A percentile compares a stretch with the other conserved stretches of the same genome.
phyloP scores from a whole-genome alignment of 495 filamentous ascomycete genomes.

The Aspergillus mulundensis region DNA sequence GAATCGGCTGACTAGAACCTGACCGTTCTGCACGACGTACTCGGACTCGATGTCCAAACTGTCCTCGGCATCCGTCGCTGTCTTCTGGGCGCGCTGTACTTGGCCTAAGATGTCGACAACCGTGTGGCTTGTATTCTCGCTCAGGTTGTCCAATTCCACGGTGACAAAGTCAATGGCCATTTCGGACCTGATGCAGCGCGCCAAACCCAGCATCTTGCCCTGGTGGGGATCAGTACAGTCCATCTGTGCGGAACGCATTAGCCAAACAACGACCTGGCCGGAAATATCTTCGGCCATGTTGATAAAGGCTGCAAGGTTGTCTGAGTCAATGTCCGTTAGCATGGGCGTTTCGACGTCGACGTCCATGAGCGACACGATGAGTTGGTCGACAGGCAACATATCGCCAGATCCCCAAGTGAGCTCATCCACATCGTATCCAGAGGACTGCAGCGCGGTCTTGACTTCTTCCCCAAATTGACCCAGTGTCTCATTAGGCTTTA shows the following conservation, averaged over 20 bases:
- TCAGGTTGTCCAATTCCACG: neutral
- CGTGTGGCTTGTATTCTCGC: too few relatives aligned
- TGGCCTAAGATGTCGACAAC: too few relatives aligned
- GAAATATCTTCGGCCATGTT: neutral
- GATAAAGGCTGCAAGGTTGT: neutral
- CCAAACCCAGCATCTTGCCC: neutral
- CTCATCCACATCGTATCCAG: neutral
- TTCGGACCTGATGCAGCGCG: neutral
- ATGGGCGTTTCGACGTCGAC: neutral
- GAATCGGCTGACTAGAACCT: too few relatives aligned
- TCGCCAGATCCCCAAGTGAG: neutral
- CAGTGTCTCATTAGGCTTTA: too few relatives aligned
- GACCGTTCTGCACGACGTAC: too few relatives aligned
- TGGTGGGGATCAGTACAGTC: constrained; percentile 1
- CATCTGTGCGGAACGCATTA: neutral
- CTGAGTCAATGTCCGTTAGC: too few relatives aligned
- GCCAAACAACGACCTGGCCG: neutral
- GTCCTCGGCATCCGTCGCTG: too few relatives aligned
- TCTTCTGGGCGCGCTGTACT: too few relatives aligned
- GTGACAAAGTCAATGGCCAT: constrained; percentile 3
- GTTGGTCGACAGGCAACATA: neutral
- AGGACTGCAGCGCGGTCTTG: neutral
- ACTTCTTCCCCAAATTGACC: too few relatives aligned
- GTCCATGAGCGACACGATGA: neutral
- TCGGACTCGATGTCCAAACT: too few relatives aligned